phyloP scores from a whole-genome alignment of 2,329 filamentous ascomycete genomes.

The Colletotrichum eremochloae region DNA sequence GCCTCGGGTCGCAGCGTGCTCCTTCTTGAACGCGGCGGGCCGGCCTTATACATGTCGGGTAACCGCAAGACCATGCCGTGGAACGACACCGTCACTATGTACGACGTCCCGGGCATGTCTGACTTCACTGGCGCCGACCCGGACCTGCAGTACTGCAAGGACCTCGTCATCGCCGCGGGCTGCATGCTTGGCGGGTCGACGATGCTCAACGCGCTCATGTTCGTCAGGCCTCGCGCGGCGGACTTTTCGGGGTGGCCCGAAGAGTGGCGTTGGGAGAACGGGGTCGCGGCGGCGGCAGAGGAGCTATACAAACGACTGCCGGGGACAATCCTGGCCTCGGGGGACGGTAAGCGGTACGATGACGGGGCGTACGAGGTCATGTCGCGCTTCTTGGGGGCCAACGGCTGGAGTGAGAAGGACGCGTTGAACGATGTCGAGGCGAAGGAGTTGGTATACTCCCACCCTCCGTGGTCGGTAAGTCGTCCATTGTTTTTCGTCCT shows the following conservation, averaged over 20 bases:
- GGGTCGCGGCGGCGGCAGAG: constrained; percentile 40
- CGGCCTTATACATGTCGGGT: constrained; percentile 41
- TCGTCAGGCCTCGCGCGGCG: constrained; percentile 42
- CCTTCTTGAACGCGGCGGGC: constrained; percentile 36
- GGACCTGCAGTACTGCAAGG: constrained; percentile 45
- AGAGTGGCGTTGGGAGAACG: constrained; percentile 44
- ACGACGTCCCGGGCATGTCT: constrained; percentile 44
- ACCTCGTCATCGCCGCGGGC: constrained; percentile 47
- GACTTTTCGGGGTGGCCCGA: constrained; percentile 41
- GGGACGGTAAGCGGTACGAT: constrained; percentile 43
- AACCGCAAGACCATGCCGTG: constrained; percentile 44
- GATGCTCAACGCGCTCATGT: constrained; percentile 48
- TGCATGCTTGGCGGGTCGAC: constrained; percentile 52
- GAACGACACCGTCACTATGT: constrained; percentile 46
- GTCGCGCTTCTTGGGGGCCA: constrained; percentile 40
- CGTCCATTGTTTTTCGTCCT: background rate
- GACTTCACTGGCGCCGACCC: constrained; percentile 30
- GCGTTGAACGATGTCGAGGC: constrained; percentile 40
- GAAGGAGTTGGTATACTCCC: constrained; percentile 42
- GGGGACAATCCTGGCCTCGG: constrained; percentile 40
- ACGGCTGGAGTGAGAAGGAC: constrained; percentile 41
- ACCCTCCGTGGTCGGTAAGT: constrained; percentile 43
- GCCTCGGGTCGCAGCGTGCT: constrained; percentile 43
- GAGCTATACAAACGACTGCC: constrained; percentile 43
- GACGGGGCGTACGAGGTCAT: constrained; percentile 40